These are phyloP conservation scores for Populus tomentosa DNA, from an alignment of 441 rosid species.

Conservation along the genomic window DNA sequence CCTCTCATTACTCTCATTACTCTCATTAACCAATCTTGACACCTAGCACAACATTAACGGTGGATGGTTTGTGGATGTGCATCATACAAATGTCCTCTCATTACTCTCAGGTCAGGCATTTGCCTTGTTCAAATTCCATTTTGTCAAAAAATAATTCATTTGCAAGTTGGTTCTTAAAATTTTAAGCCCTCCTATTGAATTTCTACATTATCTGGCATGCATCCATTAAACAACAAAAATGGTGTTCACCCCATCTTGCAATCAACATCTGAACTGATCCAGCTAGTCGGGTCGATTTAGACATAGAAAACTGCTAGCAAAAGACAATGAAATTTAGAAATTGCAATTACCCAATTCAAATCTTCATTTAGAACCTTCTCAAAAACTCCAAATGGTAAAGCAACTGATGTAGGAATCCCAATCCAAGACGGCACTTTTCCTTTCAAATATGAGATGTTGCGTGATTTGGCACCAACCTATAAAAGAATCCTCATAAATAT, in stretches of 20 bases:
- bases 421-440: slow-evolving; percentile 93
- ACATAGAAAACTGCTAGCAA: neutral
- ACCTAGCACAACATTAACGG: neutral
- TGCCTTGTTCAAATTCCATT: neutral
- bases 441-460: slow-evolving; percentile 83
- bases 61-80: neutral
- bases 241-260: neutral
- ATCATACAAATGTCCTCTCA: neutral
- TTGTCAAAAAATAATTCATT: neutral
- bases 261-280: neutral
- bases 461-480: slow-evolving; percentile 99
- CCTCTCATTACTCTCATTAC: too few species aligned
- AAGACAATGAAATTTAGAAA: slow-evolving; percentile 17
- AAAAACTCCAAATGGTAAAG: slow-evolving; percentile 94
- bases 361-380: slow-evolving; percentile 81
- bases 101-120: neutral
- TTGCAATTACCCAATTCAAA: slow-evolving; percentile 55
- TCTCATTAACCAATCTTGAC: neutral
- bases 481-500: slow-evolving; percentile 12
- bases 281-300: neutral
- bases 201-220: neutral
- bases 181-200: neutral
- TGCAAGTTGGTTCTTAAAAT: neutral
- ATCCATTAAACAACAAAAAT: neutral
- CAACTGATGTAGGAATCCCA: slow-evolving; percentile 96